Base-by-base conservation (phyloP, 2,329 filamentous ascomycete species). In the Dothideomycetes sp. region DNA sequence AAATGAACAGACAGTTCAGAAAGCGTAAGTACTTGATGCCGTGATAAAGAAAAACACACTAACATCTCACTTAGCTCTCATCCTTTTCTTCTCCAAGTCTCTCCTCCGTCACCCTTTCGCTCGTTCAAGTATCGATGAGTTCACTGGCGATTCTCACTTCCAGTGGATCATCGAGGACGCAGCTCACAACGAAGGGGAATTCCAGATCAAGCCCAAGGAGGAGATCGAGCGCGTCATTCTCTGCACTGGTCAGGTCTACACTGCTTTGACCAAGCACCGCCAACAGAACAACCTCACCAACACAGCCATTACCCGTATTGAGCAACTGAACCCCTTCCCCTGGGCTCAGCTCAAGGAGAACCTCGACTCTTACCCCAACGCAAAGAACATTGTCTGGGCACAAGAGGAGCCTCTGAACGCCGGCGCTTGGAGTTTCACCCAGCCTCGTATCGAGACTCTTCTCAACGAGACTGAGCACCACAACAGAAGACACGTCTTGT, bases 1-100 rank as follows among this genome's bases (percentile, higher is more conserved):
- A 98, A 70, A 94, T 98, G 80, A 88, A 96, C 74, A 79, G 91
- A 57, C 89, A 98, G 61, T 98, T 98, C 83, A 80, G 91, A 68
- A 98, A 98, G 73, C 91, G 85, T 91, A 73, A 78, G 84, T 73
- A 31, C 22, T 37, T 15, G 4, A n/a, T n/a, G 22, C 7, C 22
- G 22, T 27, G 22, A 27, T 7, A 27, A 27, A 27, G 12, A 7
- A 27, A 12, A 22, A 37, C 44, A 41, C 34, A 43, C 16, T 45
- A 55, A 45, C 34, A 40, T 35, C 41, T 58, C 31, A 27, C 7
- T 32, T 54, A 89, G 85, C 91, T 53, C 78, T 98, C 41, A 73
- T 96, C 55, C 81, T 95, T 53, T 98, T 98, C 81, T 98, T 98
- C 76, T 94, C 86, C 55, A 98, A 98, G 72, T 83, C 85, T 46